Percentiles rank a stretch among this genome's conserved stretches.
phyloP scores from a whole-genome alignment of 2,329 filamentous ascomycete genomes.

The Sporothrix dimorphospora region DNA sequence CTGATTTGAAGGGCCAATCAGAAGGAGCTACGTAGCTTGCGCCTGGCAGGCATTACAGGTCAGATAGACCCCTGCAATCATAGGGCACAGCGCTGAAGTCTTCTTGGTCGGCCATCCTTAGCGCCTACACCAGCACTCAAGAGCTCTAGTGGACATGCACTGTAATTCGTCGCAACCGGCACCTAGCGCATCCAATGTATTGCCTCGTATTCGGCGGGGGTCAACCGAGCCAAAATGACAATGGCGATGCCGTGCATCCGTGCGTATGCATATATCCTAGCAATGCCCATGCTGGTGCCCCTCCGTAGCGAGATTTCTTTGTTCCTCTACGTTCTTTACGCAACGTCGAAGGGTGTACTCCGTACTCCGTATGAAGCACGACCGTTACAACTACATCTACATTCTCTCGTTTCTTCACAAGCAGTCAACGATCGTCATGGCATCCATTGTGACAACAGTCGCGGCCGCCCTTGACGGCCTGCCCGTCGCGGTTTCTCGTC shows the following conservation, averaged over 20 bases:
- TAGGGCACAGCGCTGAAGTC: too few relatives aligned
- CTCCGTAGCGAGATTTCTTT: neutral
- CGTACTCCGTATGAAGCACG: too few relatives aligned
- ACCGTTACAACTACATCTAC: neutral
- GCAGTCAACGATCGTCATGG: neutral
- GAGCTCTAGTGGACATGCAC: too few relatives aligned
- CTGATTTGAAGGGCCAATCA: neutral
- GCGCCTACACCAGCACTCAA: neutral
- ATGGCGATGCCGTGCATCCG: neutral
- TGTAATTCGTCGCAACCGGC: too few relatives aligned
- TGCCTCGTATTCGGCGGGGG: neutral
- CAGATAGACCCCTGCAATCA: neutral
- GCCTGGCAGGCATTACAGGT: too few relatives aligned
- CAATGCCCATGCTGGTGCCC: neutral
- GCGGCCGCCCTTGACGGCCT: neutral
- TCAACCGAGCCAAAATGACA: neutral
- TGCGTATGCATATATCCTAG: neutral
- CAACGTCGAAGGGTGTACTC: too few relatives aligned
- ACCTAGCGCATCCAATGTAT: neutral
- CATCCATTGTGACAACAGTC: neutral
- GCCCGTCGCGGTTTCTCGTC: neutral
- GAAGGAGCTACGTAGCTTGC: neutral
- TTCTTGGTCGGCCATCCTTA: neutral
- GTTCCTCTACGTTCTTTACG: neutral
- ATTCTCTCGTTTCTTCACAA: too few relatives aligned